Base-by-base conservation (phyloP, 1,139 yeast species). In the Candida labiduridarum region DNA sequence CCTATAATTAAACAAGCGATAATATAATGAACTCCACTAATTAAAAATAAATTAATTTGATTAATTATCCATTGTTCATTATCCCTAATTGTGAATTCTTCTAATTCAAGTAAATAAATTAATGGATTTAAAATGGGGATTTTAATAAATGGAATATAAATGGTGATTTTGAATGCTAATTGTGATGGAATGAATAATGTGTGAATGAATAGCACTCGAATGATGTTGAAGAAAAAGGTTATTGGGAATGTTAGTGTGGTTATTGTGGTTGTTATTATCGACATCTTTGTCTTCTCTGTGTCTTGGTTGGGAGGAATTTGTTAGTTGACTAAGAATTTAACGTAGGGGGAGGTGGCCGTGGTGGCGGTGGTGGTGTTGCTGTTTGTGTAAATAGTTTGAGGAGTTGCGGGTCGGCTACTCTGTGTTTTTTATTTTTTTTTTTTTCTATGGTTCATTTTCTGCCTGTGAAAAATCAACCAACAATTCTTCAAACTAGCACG, bases 1-100 rank as follows among this genome's bases (percentile, higher is more conserved):
- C 59, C 59, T 31, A 56, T 47, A 39, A 51, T 48, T 10, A 56
- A 41, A 36, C 52, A 49, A n/a, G 49, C 55, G 48, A 54, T 45
- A 2, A 53, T 33, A 38, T 53, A 56, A 44, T 54, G 59, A 3
- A 56, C 39, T 3, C 41, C 36, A n/a, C 56, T 50, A 18, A 53
- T 36, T 8, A 44, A 18, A 15, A 56, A 54, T 25, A 56, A 43
- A 38, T 51, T 49, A 15, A 54, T 18, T 40, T 56, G 59, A 14
- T 44, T 33, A n/a, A 44, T 39, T 7, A 54, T 10, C 57, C 57
- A 56, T 15, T 36, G 19, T 8, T 49, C 31, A 38, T 49, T 49
- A 4, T 46, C 44, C 15, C 35, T 41, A 6, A 44, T 36, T n/a
- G 38, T 34, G 11, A 44, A 49, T 39, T 53, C 52, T 14, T 55